These are phyloP conservation scores for Clavispora asparagi DNA, from an alignment of 805 yeast genomes.

Conservation along the genomic window DNA sequence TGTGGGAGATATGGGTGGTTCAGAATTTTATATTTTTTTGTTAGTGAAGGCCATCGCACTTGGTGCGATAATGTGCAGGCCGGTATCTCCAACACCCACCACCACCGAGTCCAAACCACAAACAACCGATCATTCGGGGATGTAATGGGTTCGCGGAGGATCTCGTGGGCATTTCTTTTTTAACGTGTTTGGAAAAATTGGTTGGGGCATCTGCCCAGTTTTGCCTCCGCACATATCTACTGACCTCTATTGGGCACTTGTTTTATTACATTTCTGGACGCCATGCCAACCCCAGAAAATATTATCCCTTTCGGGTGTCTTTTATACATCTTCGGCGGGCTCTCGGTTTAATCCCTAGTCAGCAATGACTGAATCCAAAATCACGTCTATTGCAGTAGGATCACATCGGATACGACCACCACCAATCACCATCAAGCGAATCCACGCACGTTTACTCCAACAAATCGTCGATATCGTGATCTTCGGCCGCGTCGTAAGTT, in stretches of 20 bases:
- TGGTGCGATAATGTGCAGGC: background rate
- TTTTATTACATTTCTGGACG: background rate
- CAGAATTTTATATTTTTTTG: background rate
- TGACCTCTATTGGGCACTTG: background rate
- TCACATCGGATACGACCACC: background rate
- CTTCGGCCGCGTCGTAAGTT: slow-evolving; percentile 47
- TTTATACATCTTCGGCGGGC: background rate
- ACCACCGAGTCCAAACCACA: no score
- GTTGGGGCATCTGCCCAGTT: no score
- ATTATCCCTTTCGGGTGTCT: background rate
- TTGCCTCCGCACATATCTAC: no score
- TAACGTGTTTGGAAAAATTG: no score
- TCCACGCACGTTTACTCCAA: slow-evolving; percentile 31
- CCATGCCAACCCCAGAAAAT: background rate
- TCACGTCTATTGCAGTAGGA: background rate
- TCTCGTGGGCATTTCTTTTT: no score
- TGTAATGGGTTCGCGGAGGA: no score
- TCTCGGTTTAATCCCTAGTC: no score
- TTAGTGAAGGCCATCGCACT: background rate
- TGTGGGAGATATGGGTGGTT: background rate
- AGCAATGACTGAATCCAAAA: background rate
- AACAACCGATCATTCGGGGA: no score
- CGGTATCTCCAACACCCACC: background rate
- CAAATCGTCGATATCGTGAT: slow-evolving; percentile 64
- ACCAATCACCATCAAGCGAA: background rate